Base-by-base conservation (phyloP, 1,139 yeast genomes). In the Kodamaea sp. region DNA sequence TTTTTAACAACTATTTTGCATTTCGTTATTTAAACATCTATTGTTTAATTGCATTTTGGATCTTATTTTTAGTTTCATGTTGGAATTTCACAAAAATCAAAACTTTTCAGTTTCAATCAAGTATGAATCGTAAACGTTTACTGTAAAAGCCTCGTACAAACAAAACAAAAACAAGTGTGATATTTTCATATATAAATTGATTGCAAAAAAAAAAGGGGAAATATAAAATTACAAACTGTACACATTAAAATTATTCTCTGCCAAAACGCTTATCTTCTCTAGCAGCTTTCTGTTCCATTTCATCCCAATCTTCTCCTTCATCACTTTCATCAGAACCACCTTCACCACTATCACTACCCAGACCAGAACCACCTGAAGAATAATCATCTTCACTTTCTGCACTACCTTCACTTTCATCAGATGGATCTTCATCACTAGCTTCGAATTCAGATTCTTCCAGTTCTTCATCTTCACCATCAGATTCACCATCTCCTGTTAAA, bases 291-390 rank as follows among this genome's bases (percentile, higher is more conserved):
- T 67, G 76, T 53, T 81, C 89, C 67, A 81, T 64, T 51, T 80
- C 86, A 53, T 81, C 88, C 84, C 87, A 81, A 48, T 81, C 87
- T 39, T 82, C 88, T 37, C 83, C 86, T 37, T 77, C 82, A 37
- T 73, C 76, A 38, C 70, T 72, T 28, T 61, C 74, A 34, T 58
- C 70, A 29, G 67, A 75, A 23, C 53, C 60, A 43, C 64, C 67
- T 23, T 50, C 47, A 35, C 70, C 81, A 39, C 75, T 71, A 3
- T 57, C 70, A 32, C 73, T 79, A 27, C 60, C 70, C 35, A 62
- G 70, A 36, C 62, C 67, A 34, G 54, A 58, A 11, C 57, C 57
- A 29, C 55, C 63, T 37, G 63, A 62, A 12, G 65, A 67, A 38
- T 57, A 62, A 29, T 57, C 78, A 27, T 60, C 74, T 26, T 65